Base-by-base conservation (phyloP, 2,329 filamentous ascomycete genomes). In the Alternaria panax region DNA sequence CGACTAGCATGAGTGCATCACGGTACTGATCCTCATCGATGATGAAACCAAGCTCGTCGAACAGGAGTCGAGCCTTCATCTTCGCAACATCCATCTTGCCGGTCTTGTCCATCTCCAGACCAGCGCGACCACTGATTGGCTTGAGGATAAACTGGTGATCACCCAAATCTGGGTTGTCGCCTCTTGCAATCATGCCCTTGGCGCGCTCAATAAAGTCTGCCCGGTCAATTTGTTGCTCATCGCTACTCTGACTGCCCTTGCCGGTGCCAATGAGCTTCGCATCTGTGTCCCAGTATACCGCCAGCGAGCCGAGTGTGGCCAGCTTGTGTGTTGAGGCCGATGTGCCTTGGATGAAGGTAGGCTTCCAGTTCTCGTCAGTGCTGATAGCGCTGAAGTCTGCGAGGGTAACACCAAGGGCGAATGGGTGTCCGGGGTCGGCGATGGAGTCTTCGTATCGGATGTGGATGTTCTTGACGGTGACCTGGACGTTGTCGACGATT, bases 261-360 rank as follows among this genome's bases (percentile, higher is more conserved):
- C 93, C 93, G 5, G 91, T 89, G 12, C 93, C 92, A 42, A 98
- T 84, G 4, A 99, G 85, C 25, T 90, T 85, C 1, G 93, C 88
- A 77, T 99, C 94, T 1, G 95, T 99, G 77, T 99, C 96, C 95
- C 96, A 99, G 79, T 99, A 99, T 9, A 98, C 86, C 3, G 95
- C 93, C 51, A 99, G 81, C 5, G 93, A 92, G 30, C 92, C 92
- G 16, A 99, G 84, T 3, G 90, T 96, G 6, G 93, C 95, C 45
- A 99, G 85, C 80, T 99, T 99, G 82, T 99, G 92, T 22, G 93
- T 97, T 12, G 90, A 91, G 27, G 86, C 85, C 46, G 88, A 88
- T 1, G 91, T 91, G 66, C 94, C 91, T 77, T 97, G 92, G 69
- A 99, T 96, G 76, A 97, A 99, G 27, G 93, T 96, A 1, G 95